These are phyloP conservation scores for Aspergillus fumigatiaffinis DNA, from an alignment of 2,329 filamentous ascomycete species.

Conservation along the genomic window DNA sequence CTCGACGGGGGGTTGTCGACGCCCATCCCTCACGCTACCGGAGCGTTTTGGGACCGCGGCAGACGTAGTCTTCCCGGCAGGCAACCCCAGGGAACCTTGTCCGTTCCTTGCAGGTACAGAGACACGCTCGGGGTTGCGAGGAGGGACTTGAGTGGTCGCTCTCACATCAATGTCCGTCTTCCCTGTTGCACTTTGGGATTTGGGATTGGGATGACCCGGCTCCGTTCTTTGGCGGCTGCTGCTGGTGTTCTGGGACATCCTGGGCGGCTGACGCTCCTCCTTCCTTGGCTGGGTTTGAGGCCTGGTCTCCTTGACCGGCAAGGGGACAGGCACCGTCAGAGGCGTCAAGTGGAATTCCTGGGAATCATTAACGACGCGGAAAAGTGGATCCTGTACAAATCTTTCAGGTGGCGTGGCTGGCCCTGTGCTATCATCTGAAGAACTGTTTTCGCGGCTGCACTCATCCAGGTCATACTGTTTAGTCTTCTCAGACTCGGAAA, in stretches of 20 bases:
- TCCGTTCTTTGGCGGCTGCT: neutral
- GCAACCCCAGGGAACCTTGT: neutral
- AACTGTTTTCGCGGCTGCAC: slow-evolving; percentile 16
- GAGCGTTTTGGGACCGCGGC: slow-evolving; percentile 9
- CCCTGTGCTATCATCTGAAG: slow-evolving; percentile 26
- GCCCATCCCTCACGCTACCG: slow-evolving; percentile 16
- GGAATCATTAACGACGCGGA: slow-evolving; percentile 1
- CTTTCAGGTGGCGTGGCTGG: slow-evolving; percentile 24
- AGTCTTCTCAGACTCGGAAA: slow-evolving; percentile 12
- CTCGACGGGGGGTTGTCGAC: slow-evolving; percentile 3
- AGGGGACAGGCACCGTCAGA: neutral
- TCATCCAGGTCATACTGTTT: slow-evolving; percentile 7
- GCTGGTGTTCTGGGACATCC: neutral
- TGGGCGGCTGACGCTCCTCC: neutral
- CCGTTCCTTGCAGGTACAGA: neutral
- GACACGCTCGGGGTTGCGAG: neutral
- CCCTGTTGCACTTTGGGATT: neutral
- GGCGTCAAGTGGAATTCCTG: slow-evolving; percentile 4
- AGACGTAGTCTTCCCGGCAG: neutral
- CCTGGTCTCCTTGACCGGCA: slow-evolving; percentile 1
- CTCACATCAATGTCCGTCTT: neutral
- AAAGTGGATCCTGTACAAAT: slow-evolving; percentile 15
- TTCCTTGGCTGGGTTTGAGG: neutral
- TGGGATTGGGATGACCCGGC: neutral
- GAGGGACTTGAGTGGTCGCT: neutral